These are phyloP conservation scores for Pisolithus albus DNA, from an alignment of 768 basidiomycete species.

Conservation along the genomic window DNA sequence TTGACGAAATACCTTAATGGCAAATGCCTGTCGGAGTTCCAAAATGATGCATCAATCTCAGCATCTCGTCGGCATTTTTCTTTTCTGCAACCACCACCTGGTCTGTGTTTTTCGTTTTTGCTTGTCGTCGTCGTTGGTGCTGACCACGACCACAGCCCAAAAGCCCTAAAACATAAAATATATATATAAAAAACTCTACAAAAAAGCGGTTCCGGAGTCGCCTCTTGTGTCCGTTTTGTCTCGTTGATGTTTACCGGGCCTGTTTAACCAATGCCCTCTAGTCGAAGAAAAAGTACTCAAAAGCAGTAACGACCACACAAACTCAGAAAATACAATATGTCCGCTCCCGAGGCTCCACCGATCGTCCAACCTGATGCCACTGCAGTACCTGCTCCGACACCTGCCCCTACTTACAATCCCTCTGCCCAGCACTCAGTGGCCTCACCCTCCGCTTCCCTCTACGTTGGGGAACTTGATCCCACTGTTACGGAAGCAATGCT, in stretches of 20 bases:
- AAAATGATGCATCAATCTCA: conserved; percentile 25
- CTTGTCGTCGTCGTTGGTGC: conserved; percentile 7
- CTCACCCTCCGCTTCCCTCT: conserved; percentile 86
- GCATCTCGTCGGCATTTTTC: conserved; percentile 18
- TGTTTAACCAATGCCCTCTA: conserved; percentile 20
- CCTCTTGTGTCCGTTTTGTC: conserved; percentile 53
- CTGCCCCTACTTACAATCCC: conserved; percentile 53
- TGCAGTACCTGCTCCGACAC: conserved; percentile 33
- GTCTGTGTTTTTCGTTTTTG: conserved; percentile 33
- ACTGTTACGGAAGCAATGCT: conserved; percentile 99
- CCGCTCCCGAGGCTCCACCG: conserved; percentile 48
- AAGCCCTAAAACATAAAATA: conserved; percentile 53
- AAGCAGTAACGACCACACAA: conserved; percentile 76
- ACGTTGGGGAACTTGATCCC: conserved; percentile 98
- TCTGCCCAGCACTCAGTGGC: conserved; percentile 43
- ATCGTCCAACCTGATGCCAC: conserved; percentile 45
- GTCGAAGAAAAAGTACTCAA: conserved; percentile 73
- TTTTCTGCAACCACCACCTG: conserved; percentile 63
- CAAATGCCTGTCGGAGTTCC: conserved; percentile 33
- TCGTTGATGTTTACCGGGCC: conserved; percentile 10
- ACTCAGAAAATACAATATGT: conserved; percentile 49
- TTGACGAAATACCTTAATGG: background rate
- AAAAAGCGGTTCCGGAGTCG: conserved; percentile 72
- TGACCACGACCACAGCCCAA: conserved; percentile 37
- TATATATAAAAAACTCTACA: conserved; percentile 51